A percentile compares a stretch with the other conserved stretches of the same genome.
Evolutionary conservation across 2,329 filamentous ascomycete genomes (phyloP).

Genomic region (Talaromyces sp.): DNA sequence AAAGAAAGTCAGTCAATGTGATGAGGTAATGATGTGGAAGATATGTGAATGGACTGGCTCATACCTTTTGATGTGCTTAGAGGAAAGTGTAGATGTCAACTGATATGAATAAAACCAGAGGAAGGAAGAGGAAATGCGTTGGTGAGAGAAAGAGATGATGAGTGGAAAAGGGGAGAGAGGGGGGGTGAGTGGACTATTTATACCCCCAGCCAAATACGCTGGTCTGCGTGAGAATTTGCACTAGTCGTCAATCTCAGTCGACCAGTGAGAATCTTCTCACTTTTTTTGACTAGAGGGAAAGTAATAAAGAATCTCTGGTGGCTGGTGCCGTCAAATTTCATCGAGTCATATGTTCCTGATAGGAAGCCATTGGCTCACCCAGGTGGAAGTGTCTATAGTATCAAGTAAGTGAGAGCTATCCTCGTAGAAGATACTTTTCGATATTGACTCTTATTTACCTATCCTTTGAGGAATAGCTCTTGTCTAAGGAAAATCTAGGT

Average conservation of each 20-base stretch:
- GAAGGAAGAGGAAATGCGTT: neutral
- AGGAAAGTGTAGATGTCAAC: neutral
- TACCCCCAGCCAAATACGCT: neutral
- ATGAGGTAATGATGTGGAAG: neutral
- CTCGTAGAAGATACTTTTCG: neutral
- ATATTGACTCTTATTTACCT: neutral
- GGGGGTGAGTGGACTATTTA: neutral
- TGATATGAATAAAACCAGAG: neutral
- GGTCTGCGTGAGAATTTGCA: neutral
- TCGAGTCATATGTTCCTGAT: neutral
- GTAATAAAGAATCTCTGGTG: neutral
- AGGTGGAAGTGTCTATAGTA: neutral
- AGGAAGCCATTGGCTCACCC: neutral
- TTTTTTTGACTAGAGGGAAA: neutral
- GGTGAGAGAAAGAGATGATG: neutral
- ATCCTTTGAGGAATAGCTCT: neutral
- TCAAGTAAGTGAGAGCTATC: neutral
- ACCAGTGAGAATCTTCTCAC: neutral
- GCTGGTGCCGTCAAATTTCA: neutral
- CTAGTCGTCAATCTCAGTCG: neutral
- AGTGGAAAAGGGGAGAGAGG: neutral
- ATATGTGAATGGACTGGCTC: neutral
- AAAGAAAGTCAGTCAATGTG: neutral
- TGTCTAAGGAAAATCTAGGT: neutral
- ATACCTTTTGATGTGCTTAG: neutral